Evolutionary conservation across 2,329 filamentous ascomycete genomes (phyloP).

Genomic region (Talaromyces sp.): DNA sequence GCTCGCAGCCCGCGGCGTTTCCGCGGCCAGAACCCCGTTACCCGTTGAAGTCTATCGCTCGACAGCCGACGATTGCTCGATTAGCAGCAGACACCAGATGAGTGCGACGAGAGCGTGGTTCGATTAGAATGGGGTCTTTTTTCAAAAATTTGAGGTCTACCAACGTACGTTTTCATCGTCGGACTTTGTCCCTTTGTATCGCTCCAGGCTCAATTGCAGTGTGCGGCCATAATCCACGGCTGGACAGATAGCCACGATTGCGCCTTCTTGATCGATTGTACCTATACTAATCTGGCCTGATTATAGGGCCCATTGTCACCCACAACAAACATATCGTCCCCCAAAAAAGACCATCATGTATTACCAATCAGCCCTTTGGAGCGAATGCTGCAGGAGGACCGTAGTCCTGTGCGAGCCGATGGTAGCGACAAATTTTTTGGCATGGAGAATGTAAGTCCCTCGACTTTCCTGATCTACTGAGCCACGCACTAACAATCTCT

Average conservation of each 20-base stretch:
- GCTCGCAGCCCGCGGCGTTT: not conserved
- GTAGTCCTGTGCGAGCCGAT: slow-evolving; percentile 75
- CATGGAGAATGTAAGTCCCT: slow-evolving; percentile 80
- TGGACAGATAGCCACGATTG: not conserved
- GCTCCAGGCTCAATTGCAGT: not conserved
- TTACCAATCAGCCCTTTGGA: slow-evolving; percentile 58
- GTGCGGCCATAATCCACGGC: not conserved
- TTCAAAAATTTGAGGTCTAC: slow-evolving; percentile 39
- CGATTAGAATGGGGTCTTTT: slow-evolving; percentile 40
- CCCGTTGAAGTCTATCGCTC: not conserved
- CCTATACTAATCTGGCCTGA: not conserved
- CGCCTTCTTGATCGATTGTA: not conserved
- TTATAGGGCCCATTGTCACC: slow-evolving; percentile 48
- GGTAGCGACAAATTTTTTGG: slow-evolving; percentile 98
- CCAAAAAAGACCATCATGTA: slow-evolving; percentile 59
- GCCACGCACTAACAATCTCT: slow-evolving; percentile 27
- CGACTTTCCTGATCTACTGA: not conserved
- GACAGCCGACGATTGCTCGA: not conserved
- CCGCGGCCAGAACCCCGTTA: not conserved
- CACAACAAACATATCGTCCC: slow-evolving; percentile 43
- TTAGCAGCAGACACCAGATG: not conserved
- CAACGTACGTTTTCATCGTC: slow-evolving; percentile 30
- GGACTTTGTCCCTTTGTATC: not conserved
- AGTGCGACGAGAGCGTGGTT: not conserved
- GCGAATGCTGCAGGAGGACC: slow-evolving; percentile 76